Evolutionary conservation across 108 stramenopile species (phyloP).

Genomic region (Parietichytrium sp.): DNA sequence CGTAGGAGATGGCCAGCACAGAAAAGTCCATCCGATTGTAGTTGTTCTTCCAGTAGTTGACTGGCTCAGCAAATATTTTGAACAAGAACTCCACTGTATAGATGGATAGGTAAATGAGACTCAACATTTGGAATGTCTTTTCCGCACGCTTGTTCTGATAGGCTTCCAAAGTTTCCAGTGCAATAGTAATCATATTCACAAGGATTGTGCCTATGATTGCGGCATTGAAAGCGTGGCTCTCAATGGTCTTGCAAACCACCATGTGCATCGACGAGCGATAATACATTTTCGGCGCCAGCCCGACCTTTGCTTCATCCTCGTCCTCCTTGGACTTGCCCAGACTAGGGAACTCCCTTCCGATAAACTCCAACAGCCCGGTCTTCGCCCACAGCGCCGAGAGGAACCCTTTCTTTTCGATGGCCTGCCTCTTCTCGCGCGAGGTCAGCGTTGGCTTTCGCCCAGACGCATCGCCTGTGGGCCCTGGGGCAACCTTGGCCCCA

Average conservation of each 20-base stretch:
- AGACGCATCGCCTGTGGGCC: no score
- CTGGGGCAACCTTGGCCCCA: no score
- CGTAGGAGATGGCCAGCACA: slow-evolving; percentile 34
- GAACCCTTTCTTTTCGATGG: no score
- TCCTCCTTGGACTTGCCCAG: no score
- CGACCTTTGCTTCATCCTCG: no score
- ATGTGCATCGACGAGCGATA: not conserved
- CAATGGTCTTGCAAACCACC: not conserved
- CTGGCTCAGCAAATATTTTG: slow-evolving; percentile 30
- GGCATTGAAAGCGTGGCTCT: not conserved
- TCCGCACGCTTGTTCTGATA: slow-evolving; percentile 17
- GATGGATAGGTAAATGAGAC: not conserved
- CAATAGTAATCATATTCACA: slow-evolving; percentile 21
- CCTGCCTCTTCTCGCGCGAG: no score
- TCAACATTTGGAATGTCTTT: slow-evolving; percentile 14
- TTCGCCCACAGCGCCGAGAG: no score
- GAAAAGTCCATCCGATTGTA: slow-evolving; percentile 30
- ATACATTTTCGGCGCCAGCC: no score
- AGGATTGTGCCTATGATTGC: not conserved
- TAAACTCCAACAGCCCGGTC: no score
- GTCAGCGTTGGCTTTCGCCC: no score
- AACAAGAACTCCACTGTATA: slow-evolving; percentile 20
- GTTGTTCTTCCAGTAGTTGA: slow-evolving; percentile 37
- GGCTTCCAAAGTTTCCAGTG: not conserved
- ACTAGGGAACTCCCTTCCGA: no score